phyloP scores from a whole-genome alignment of 805 yeast species.

The Metschnikowia anglica region DNA sequence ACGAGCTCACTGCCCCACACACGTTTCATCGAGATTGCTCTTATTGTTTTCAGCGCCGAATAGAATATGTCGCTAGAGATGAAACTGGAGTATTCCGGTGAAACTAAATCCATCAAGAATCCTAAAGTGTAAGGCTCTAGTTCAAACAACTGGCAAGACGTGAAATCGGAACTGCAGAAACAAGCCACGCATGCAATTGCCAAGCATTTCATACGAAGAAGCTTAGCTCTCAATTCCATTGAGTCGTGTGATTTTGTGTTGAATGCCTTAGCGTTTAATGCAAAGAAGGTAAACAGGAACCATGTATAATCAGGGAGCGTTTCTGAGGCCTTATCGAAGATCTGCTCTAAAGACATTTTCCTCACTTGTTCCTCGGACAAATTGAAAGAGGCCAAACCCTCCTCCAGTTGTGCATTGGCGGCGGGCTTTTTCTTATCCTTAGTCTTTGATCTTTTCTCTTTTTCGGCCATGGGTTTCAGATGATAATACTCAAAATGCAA shows the following conservation, averaged over 20 bases:
- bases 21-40: slow-evolving; percentile 63
- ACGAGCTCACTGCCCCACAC: slow-evolving; percentile 76
- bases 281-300: slow-evolving; percentile 61
- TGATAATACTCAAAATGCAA: slow-evolving; percentile 53
- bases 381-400: slow-evolving; percentile 52
- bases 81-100: slow-evolving; percentile 51
- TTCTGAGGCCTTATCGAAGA: slow-evolving; percentile 59
- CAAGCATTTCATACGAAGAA: slow-evolving; percentile 62
- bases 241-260: slow-evolving; percentile 54
- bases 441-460: slow-evolving; percentile 16
- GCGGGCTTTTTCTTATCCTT: slow-evolving; percentile 11
- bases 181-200: slow-evolving; percentile 66
- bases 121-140: slow-evolving; percentile 67
- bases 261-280: slow-evolving; percentile 72
- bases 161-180: slow-evolving; percentile 53
- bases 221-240: slow-evolving; percentile 52
- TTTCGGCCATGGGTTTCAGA: slow-evolving; percentile 8
- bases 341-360: slow-evolving; percentile 55
- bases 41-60: slow-evolving; percentile 65
- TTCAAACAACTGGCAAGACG: slow-evolving; percentile 66
- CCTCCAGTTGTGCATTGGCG: slow-evolving; percentile 24
- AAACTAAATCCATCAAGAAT: slow-evolving; percentile 68
- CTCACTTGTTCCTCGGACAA: slow-evolving; percentile 58
- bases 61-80: slow-evolving; percentile 55
- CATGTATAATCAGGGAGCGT: slow-evolving; percentile 61